Conservation (phyloP, 495 filamentous ascomycete species). For the Parathielavia appendiculata region DNA sequence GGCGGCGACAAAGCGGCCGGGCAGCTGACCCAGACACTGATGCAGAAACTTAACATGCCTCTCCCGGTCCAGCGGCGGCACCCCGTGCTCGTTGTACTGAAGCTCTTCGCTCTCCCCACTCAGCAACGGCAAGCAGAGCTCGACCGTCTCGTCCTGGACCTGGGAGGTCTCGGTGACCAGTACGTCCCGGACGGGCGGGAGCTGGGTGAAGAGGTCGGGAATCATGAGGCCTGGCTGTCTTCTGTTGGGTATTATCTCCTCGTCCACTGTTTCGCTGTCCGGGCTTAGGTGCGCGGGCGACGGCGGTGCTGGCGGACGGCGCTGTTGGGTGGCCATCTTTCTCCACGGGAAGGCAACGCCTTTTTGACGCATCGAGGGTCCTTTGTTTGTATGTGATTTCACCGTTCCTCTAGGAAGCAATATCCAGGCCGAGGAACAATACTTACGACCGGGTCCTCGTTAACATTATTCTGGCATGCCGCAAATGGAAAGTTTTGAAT, state of each 20-base stretch:
- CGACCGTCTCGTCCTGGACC: constrained; percentile 61
- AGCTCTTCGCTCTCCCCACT: constrained; percentile 41
- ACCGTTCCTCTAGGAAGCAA: neutral
- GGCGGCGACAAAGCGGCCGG: constrained; percentile 57
- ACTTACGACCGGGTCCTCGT: constrained; percentile 1
- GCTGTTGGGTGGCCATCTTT: constrained; percentile 9
- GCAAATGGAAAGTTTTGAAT: constrained; percentile 7
- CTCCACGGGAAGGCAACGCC: constrained; percentile 19
- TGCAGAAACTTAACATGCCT: constrained; percentile 74
- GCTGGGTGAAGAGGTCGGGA: constrained; percentile 59
- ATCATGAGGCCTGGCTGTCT: constrained; percentile 36
- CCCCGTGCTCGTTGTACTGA: constrained; percentile 58
- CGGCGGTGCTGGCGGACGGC: neutral
- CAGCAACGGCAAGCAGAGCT: constrained; percentile 66
- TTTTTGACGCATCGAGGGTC: constrained; percentile 15
- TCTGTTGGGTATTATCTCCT: constrained; percentile 17
- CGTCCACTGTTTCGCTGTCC: constrained; percentile 20
- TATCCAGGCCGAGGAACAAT: constrained; percentile 1
- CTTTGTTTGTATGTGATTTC: constrained; percentile 20
- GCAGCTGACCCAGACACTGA: constrained; percentile 57
- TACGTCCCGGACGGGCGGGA: constrained; percentile 59
- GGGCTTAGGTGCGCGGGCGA: neutral
- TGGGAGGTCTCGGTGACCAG: constrained; percentile 63
- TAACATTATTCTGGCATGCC: constrained; percentile 14
- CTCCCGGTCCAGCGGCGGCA: constrained; percentile 65